Evolutionary conservation across 805 yeast genomes (phyloP).

Genomic region (Kluyveromyces aestuarii): DNA sequence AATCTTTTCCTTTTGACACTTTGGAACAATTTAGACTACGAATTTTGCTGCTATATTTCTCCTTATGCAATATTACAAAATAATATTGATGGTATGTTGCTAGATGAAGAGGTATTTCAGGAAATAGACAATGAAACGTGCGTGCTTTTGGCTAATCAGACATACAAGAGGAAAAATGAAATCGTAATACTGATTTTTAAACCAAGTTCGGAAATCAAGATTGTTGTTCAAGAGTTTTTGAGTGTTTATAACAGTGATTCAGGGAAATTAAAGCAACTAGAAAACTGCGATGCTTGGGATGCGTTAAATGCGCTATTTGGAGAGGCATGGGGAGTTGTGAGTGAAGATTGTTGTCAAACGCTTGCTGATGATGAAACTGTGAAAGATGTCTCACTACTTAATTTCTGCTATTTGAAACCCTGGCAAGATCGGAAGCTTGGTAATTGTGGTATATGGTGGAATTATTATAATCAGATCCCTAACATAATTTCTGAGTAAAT

Average conservation of each 20-base stretch:
- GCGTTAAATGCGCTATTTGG: constrained; percentile 21
- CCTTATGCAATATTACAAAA: constrained; percentile 22
- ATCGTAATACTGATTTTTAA: constrained; percentile 12
- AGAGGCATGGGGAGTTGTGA: constrained; percentile 24
- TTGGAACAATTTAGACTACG: constrained; percentile 6
- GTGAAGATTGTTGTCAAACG: constrained; percentile 5
- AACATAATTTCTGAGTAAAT: not conserved
- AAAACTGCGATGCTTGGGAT: constrained; percentile 11
- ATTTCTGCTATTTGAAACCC: constrained; percentile 16
- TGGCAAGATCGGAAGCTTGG: constrained; percentile 12
- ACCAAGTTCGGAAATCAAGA: constrained; percentile 23
- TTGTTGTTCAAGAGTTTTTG: constrained; percentile 26
- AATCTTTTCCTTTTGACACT: not conserved
- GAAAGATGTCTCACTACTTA: constrained; percentile 8
- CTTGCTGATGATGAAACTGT: not conserved
- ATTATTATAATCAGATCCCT: not conserved
- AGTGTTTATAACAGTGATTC: constrained; percentile 20
- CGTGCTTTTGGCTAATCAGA: constrained; percentile 21
- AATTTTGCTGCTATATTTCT: constrained; percentile 25
- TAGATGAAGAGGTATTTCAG: constrained; percentile 15
- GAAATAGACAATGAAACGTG: constrained; percentile 30
- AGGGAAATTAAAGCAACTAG: constrained; percentile 9
- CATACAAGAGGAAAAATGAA: constrained; percentile 2
- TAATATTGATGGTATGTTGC: constrained; percentile 25
- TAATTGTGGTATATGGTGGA: not conserved